phyloP scores from a whole-genome alignment of 1,284 basidiomycete species.

The Microbotryum violaceum region DNA sequence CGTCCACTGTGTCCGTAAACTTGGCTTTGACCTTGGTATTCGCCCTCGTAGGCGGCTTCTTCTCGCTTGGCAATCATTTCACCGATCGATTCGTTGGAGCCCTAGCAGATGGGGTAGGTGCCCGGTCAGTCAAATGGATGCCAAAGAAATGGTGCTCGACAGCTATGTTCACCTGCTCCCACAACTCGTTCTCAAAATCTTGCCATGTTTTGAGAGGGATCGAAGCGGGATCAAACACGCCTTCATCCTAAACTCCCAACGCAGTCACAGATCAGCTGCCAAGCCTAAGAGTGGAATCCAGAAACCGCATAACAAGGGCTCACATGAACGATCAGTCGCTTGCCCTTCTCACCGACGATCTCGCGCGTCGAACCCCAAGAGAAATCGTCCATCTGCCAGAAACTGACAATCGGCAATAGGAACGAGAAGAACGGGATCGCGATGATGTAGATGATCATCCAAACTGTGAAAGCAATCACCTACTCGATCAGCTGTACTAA shows the following conservation, averaged over 20 bases:
- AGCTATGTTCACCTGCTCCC: constrained; percentile 67
- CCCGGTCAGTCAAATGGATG: neutral
- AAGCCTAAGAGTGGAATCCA: neutral
- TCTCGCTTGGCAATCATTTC: constrained; percentile 28
- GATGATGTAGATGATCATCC: constrained; percentile 90
- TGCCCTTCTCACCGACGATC: constrained; percentile 88
- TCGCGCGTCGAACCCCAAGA: constrained; percentile 89
- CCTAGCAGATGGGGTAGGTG: neutral
- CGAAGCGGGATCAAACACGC: constrained; percentile 83
- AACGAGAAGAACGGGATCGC: constrained; percentile 89
- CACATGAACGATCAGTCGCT: constrained; percentile 80
- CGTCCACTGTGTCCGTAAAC: too few relatives aligned
- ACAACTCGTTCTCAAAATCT: constrained; percentile 90
- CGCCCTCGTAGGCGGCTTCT: constrained; percentile 51
- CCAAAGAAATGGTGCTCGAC: neutral
- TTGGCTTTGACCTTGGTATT: constrained; percentile 48
- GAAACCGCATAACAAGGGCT: constrained; percentile 37
- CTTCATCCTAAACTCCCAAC: constrained; percentile 56
- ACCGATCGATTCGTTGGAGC: constrained; percentile 32
- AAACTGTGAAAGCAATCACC: constrained; percentile 73
- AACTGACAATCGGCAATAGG: constrained; percentile 88
- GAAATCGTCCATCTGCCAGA: constrained; percentile 97
- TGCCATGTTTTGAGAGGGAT: constrained; percentile 96
- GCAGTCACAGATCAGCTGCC: neutral
- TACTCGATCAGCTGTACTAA: neutral